Conservation (phyloP, 169 alveolate species). For the Plasmodium billcollinsi region DNA sequence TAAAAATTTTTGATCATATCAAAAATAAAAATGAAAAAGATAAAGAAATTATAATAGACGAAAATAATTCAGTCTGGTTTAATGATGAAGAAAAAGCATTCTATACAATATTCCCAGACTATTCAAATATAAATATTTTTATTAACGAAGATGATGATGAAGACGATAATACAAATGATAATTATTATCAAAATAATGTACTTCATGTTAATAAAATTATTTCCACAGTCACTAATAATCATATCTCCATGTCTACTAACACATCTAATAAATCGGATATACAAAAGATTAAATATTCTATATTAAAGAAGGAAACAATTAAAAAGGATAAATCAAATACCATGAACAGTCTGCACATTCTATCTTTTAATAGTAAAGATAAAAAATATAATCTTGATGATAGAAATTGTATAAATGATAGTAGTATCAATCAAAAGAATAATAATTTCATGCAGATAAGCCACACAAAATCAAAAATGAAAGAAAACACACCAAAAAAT, state of each 20-base stretch:
- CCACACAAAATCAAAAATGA: not conserved
- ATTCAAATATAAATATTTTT: slow-evolving; percentile 29
- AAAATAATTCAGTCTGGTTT: slow-evolving; percentile 16
- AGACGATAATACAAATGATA: slow-evolving; percentile 3
- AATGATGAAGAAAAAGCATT: slow-evolving; percentile 40
- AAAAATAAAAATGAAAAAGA: slow-evolving; percentile 32
- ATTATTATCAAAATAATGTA: not conserved
- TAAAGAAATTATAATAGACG: slow-evolving; percentile 14
- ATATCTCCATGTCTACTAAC: not conserved
- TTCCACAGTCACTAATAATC: not conserved
- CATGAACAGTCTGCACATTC: too few relatives aligned
- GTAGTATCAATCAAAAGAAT: too few relatives aligned
- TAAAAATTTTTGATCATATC: slow-evolving; percentile 30
- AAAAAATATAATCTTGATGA: not conserved
- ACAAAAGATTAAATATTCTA: not conserved
- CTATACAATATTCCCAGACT: slow-evolving; percentile 55
- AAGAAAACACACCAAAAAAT: not conserved
- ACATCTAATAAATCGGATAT: not conserved
- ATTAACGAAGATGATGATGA: slow-evolving; percentile 55
- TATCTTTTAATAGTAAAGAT: not conserved
- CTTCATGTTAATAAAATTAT: too few relatives aligned
- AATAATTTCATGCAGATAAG: too few relatives aligned
- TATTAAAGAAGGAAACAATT: too few relatives aligned
- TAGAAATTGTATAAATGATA: too few relatives aligned
- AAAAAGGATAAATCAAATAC: too few relatives aligned